phyloP scores from a whole-genome alignment of 352 stramenopile genomes.

The Globisporangium splendens region DNA sequence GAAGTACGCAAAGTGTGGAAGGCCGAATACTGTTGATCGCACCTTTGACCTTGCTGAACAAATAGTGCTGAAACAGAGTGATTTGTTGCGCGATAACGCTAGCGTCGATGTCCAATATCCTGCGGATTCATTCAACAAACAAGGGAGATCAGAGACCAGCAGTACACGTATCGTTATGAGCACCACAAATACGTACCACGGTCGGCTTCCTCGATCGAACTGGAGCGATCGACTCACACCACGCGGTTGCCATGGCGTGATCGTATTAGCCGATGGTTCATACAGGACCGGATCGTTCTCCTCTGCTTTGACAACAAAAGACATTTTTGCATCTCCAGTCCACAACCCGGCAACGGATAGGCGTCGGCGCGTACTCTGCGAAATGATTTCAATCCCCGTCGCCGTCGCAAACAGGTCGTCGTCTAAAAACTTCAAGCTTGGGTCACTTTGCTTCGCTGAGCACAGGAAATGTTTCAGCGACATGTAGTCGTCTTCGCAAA shows the following conservation, averaged over 20 bases:
- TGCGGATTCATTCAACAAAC: constrained; percentile 20
- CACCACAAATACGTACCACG: constrained; percentile 74
- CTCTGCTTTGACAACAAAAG: constrained; percentile 58
- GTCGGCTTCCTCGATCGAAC: constrained; percentile 27
- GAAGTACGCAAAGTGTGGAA: too few species aligned
- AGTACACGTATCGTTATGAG: too few species aligned
- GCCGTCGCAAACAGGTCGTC: constrained; percentile 68
- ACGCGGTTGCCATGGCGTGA: constrained; percentile 54
- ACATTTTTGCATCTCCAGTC: constrained; percentile 52
- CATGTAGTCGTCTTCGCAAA: constrained; percentile 71
- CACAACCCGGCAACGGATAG: constrained; percentile 76
- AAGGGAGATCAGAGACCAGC: neutral
- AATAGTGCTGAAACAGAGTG: constrained; percentile 82
- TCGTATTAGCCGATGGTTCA: constrained; percentile 25
- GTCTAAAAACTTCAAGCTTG: constrained; percentile 63
- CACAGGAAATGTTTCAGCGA: constrained; percentile 70
- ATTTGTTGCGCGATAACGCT: constrained; percentile 82
- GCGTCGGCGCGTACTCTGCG: constrained; percentile 63
- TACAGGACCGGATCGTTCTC: constrained; percentile 24
- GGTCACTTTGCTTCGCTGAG: constrained; percentile 54
- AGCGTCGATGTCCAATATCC: constrained; percentile 74
- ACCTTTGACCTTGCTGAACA: constrained; percentile 88
- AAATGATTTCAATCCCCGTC: constrained; percentile 75
- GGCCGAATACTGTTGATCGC: neutral
- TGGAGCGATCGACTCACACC: constrained; percentile 31